phyloP scores from a whole-genome alignment of 2,329 filamentous ascomycete genomes.

The Helminthosporium solani region DNA sequence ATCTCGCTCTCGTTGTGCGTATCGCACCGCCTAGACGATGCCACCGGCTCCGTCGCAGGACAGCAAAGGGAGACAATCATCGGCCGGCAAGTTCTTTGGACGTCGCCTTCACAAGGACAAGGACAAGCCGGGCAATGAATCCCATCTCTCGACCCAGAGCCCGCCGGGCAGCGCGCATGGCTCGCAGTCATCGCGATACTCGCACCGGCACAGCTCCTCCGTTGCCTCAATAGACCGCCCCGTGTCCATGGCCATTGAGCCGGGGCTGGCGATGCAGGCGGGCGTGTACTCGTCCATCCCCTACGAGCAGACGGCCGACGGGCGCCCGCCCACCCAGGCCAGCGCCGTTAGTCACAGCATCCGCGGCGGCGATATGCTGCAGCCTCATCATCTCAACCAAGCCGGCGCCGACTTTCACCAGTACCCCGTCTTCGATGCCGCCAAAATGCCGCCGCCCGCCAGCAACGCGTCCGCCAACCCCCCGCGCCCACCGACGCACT shows the following conservation, averaged over 20 bases:
- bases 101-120: slow-evolving; percentile 65
- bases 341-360: slow-evolving; percentile 51
- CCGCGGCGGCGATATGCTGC: slow-evolving; percentile 62
- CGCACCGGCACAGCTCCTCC: slow-evolving; percentile 46
- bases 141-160: slow-evolving; percentile 58
- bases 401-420: slow-evolving; percentile 79
- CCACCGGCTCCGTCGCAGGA: slow-evolving; percentile 61
- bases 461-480: slow-evolving; percentile 58
- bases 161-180: slow-evolving; percentile 62
- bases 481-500: slow-evolving; percentile 60
- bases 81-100: slow-evolving; percentile 82
- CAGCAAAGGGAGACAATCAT: slow-evolving; percentile 63
- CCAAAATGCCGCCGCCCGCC: slow-evolving; percentile 51
- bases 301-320: slow-evolving; percentile 70
- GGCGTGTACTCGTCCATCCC: slow-evolving; percentile 86
- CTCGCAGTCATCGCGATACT: slow-evolving; percentile 72
- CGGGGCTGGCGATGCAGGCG: slow-evolving; percentile 68
- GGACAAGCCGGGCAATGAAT: slow-evolving; percentile 57
- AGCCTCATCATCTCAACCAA: slow-evolving; percentile 80
- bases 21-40: slow-evolving; percentile 38
- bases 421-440: slow-evolving; percentile 72
- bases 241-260: slow-evolving; percentile 61
- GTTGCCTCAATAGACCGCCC: slow-evolving; percentile 68
- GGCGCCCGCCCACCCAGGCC: slow-evolving; percentile 67
- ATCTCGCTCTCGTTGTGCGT: background rate